These are phyloP conservation scores for Capsicum rhomboideum DNA, from an alignment of 257 asterid genomes.

Conservation along the genomic window DNA sequence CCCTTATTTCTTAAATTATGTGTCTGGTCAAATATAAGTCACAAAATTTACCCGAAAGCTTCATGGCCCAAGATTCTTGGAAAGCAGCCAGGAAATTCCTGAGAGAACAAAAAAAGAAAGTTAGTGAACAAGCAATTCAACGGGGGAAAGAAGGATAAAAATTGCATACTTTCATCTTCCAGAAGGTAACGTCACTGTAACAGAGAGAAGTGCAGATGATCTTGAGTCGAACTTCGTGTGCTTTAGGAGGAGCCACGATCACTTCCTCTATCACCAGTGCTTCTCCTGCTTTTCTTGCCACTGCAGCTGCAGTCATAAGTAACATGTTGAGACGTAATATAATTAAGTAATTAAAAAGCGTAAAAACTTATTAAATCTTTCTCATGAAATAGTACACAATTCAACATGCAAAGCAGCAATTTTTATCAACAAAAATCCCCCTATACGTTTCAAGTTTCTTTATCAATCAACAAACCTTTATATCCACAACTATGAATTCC, in stretches of 20 bases:
- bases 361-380: too few species aligned
- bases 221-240: background rate
- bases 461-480: too few species aligned
- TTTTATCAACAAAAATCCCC: background rate
- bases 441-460: too few species aligned
- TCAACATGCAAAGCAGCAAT: background rate
- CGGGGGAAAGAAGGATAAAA: background rate
- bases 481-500: too few species aligned
- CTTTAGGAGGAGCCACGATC: too few species aligned
- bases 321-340: too few species aligned
- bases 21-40: too few species aligned
- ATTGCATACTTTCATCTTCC: constrained; percentile 28
- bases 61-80: constrained; percentile 79
- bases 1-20: too few species aligned
- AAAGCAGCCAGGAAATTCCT: constrained; percentile 51
- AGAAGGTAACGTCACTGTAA: constrained; percentile 56
- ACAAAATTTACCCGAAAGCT: constrained; percentile 33
- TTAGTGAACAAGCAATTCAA: too few species aligned
- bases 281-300: too few species aligned
- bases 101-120: background rate
- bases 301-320: too few species aligned
- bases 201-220: constrained; percentile 76
- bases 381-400: background rate
- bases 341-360: background rate
- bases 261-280: too few species aligned